A percentile compares a stretch with the other conserved stretches of the same genome.
Conservation (phyloP, 2,329 filamentous ascomycete genomes). For the Fusarium fracticaudum region DNA sequence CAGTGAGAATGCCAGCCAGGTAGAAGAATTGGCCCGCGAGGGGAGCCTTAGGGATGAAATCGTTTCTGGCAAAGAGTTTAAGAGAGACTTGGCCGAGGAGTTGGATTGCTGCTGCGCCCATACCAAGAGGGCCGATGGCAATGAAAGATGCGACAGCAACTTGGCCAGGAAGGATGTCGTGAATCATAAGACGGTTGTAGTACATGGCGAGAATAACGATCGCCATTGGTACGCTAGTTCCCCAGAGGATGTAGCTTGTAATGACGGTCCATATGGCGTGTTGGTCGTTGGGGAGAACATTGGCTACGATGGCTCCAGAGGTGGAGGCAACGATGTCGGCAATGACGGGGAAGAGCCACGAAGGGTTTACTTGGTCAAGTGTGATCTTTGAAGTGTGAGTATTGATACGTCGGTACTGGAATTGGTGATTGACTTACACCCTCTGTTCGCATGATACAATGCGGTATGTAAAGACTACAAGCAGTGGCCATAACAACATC, state of each 20-base stretch:
- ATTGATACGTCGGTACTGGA: background rate
- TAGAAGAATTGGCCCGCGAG: constrained; percentile 65
- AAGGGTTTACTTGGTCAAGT: constrained; percentile 61
- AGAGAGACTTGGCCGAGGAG: constrained; percentile 54
- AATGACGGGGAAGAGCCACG: constrained; percentile 70
- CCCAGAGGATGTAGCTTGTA: constrained; percentile 69
- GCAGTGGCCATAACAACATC: constrained; percentile 57
- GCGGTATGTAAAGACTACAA: constrained; percentile 59
- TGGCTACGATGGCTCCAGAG: constrained; percentile 65
- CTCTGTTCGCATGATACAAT: constrained; percentile 51
- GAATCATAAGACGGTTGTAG: constrained; percentile 67
- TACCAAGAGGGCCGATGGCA: constrained; percentile 69
- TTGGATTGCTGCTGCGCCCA: constrained; percentile 65
- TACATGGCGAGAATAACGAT: constrained; percentile 68
- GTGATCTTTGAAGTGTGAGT: constrained; percentile 23
- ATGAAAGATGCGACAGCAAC: constrained; percentile 71
- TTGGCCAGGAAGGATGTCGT: constrained; percentile 68
- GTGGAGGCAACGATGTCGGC: constrained; percentile 69
- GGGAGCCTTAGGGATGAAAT: constrained; percentile 51
- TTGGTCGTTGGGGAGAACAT: constrained; percentile 58
- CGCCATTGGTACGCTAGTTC: constrained; percentile 61
- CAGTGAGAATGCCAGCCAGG: constrained; percentile 56
- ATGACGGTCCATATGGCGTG: constrained; percentile 66
- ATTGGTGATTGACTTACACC: constrained; percentile 47
- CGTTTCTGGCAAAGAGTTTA: constrained; percentile 43